A percentile compares a stretch with the other conserved stretches of the same genome.
Evolutionary conservation across 768 basidiomycete genomes (phyloP).

Genomic region (Roridomyces roridus): DNA sequence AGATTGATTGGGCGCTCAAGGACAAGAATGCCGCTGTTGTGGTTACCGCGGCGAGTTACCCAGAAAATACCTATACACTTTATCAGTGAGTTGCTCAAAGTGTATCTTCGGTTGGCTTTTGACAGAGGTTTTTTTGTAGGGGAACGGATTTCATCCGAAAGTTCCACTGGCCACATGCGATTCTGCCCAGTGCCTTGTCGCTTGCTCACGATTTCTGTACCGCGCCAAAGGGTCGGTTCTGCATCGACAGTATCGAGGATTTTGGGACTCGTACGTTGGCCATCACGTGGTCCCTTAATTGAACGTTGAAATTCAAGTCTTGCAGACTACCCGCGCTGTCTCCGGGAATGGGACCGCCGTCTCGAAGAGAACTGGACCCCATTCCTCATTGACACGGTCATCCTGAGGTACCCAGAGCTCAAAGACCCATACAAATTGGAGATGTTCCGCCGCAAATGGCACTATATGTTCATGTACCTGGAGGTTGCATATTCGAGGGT

Average conservation of each 20-base stretch:
- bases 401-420: constrained; percentile 28
- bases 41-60: constrained; percentile 51
- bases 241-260: constrained; percentile 65
- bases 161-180: constrained; percentile 64
- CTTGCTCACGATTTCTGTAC: constrained; percentile 54
- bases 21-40: constrained; percentile 41
- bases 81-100: constrained; percentile 46
- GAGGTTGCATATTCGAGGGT: constrained; percentile 10
- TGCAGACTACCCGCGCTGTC: constrained; percentile 63
- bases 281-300: constrained; percentile 25
- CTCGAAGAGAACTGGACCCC: constrained; percentile 31
- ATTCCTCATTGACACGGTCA: constrained; percentile 18
- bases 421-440: constrained; percentile 25
- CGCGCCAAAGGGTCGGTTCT: constrained; percentile 56
- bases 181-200: constrained; percentile 61
- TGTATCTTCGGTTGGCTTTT: background rate
- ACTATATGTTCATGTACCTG: constrained; percentile 18
- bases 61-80: constrained; percentile 47
- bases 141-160: constrained; percentile 58
- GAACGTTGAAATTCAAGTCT: background rate
- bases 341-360: constrained; percentile 64
- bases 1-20: constrained; percentile 54
- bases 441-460: constrained; percentile 20
- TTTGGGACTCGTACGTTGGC: constrained; percentile 56
- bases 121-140: constrained; percentile 28